Evolutionary conservation across 352 stramenopile genomes (phyloP).

Genomic region (Phytophthora fragariaefolia): DNA sequence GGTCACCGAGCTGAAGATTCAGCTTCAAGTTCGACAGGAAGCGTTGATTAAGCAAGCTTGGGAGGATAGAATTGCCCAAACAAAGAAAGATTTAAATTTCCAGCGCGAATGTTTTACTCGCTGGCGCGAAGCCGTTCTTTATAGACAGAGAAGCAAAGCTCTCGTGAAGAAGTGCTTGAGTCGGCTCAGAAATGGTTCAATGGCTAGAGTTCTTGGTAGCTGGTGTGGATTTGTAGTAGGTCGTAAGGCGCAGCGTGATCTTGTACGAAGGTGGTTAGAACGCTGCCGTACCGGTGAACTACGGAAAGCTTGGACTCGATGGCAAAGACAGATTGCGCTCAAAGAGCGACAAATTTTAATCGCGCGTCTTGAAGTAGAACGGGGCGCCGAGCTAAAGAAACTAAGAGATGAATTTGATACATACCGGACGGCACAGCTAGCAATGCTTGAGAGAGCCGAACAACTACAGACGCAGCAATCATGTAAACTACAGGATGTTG

Average conservation of each 20-base stretch:
- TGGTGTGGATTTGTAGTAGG: slow-evolving; percentile 33
- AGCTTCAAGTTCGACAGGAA: slow-evolving; percentile 19
- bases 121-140: slow-evolving; percentile 30
- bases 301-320: slow-evolving; percentile 34
- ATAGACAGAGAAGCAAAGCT: not conserved
- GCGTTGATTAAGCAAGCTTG: slow-evolving; percentile 33
- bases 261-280: slow-evolving; percentile 32
- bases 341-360: slow-evolving; percentile 36
- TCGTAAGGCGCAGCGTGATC: slow-evolving; percentile 30
- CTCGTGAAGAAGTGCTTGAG: slow-evolving; percentile 29
- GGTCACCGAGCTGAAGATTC: slow-evolving; percentile 11
- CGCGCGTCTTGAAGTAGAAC: slow-evolving; percentile 16
- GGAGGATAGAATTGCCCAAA: slow-evolving; percentile 32
- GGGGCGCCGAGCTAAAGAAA: slow-evolving; percentile 15
- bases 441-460: slow-evolving; percentile 9
- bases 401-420: slow-evolving; percentile 23
- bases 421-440: slow-evolving; percentile 14
- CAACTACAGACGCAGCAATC: slow-evolving; percentile 17
- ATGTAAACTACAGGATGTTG: slow-evolving; percentile 9
- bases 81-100: slow-evolving; percentile 30
- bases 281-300: slow-evolving; percentile 19
- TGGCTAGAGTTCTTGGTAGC: slow-evolving; percentile 22
- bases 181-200: slow-evolving; percentile 31
- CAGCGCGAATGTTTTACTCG: slow-evolving; percentile 32
- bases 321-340: slow-evolving; percentile 41